These are phyloP conservation scores for Nemania sp. DNA, from an alignment of 2,329 filamentous ascomycete species.

Conservation along the genomic window DNA sequence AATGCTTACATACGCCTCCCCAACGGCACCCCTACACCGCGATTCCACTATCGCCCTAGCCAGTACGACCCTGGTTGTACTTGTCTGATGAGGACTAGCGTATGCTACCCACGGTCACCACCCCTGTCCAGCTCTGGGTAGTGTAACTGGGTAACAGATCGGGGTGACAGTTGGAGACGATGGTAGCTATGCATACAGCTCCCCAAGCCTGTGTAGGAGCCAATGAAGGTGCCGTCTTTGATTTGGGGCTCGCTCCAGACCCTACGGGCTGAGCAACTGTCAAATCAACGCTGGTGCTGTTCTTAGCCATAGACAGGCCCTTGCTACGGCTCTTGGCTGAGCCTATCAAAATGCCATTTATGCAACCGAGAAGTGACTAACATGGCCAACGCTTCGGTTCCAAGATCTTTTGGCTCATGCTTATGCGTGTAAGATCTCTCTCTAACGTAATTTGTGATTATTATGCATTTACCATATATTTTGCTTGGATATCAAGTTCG, in stretches of 20 bases:
- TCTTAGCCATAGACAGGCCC: not conserved
- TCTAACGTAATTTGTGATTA: too few relatives aligned
- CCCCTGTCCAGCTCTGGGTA: not conserved
- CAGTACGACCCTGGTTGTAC: not conserved
- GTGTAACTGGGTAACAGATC: not conserved
- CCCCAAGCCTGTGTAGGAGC: not conserved
- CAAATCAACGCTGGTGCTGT: slow-evolving; percentile 2
- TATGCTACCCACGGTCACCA: not conserved
- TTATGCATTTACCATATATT: too few relatives aligned
- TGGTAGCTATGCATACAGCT: slow-evolving; percentile 9
- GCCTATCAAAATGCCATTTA: slow-evolving; percentile 14
- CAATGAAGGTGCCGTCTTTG: not conserved
- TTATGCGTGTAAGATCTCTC: too few relatives aligned
- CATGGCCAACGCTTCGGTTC: too few relatives aligned
- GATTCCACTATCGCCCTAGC: not conserved
- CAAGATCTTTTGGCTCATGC: too few relatives aligned
- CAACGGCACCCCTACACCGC: not conserved
- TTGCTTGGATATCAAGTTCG: too few relatives aligned
- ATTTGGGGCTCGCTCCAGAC: not conserved
- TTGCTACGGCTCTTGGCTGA: slow-evolving; percentile 1
- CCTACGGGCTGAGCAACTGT: slow-evolving; percentile 6
- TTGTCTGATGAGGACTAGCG: not conserved
- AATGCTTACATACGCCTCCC: not conserved
- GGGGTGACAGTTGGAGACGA: slow-evolving; percentile 3
- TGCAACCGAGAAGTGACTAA: not conserved